These are phyloP conservation scores for Vitis labrusca DNA, from an alignment of 164 flowering plant species.

Conservation along the genomic window DNA sequence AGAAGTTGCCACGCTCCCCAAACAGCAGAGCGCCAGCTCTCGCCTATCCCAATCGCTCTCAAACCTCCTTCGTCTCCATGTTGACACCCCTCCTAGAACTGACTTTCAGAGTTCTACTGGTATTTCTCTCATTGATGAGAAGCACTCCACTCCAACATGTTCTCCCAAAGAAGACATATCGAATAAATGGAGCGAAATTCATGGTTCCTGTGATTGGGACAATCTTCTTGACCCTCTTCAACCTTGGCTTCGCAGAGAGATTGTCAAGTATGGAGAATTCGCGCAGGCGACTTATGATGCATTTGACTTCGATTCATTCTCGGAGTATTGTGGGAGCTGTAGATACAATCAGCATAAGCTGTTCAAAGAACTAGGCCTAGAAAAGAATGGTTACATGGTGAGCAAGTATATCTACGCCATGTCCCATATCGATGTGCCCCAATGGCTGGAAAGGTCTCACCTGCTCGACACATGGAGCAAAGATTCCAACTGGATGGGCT, in stretches of 20 bases:
- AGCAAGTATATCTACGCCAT: constrained; percentile 62
- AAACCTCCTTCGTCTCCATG: constrained; percentile 13
- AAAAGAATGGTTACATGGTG: constrained; percentile 43
- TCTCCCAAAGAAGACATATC: constrained; percentile 57
- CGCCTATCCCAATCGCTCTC: constrained; percentile 12
- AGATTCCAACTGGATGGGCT: constrained; percentile 79
- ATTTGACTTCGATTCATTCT: constrained; percentile 43
- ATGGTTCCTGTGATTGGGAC: constrained; percentile 38
- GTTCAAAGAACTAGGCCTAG: constrained; percentile 42
- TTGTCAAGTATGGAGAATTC: constrained; percentile 48
- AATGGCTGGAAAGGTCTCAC: constrained; percentile 47
- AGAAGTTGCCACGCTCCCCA: not conserved
- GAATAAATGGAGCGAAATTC: constrained; percentile 48
- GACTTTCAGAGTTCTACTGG: not conserved
- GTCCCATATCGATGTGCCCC: constrained; percentile 53
- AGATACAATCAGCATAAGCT: constrained; percentile 36
- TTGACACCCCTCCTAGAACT: constrained; percentile 8
- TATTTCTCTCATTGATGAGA: not conserved
- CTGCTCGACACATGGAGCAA: constrained; percentile 49
- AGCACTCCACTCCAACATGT: constrained; percentile 24
- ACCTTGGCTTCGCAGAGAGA: constrained; percentile 54
- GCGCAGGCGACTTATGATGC: constrained; percentile 53
- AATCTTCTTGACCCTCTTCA: constrained; percentile 53
- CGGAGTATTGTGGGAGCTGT: constrained; percentile 63
- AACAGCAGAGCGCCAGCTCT: not conserved